Conservation (phyloP, 2,329 filamentous ascomycete genomes). For the Alternaria sp. region DNA sequence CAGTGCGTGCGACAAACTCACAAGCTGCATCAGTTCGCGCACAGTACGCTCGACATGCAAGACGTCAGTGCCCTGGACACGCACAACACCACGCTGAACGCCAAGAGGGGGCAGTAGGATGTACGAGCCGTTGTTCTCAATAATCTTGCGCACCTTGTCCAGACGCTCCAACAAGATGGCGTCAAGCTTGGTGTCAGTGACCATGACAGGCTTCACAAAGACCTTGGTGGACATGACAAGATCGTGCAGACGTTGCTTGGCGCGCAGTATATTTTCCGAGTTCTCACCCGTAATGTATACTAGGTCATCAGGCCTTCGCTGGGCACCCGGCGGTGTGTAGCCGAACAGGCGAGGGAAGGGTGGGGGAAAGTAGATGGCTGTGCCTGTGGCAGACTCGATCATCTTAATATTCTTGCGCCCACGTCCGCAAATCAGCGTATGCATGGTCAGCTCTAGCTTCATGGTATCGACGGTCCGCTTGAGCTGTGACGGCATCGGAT, state of each 20-base stretch:
- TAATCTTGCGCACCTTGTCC: slow-evolving; percentile 97
- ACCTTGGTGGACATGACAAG: slow-evolving; percentile 79
- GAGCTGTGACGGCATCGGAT: slow-evolving; percentile 61
- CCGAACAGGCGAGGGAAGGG: slow-evolving; percentile 92
- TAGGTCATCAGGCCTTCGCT: slow-evolving; percentile 83
- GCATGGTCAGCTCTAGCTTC: slow-evolving; percentile 84
- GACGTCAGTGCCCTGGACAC: slow-evolving; percentile 92
- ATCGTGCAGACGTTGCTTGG: slow-evolving; percentile 91
- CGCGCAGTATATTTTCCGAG: slow-evolving; percentile 82
- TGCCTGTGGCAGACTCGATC: slow-evolving; percentile 94
- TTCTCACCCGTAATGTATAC: slow-evolving; percentile 95
- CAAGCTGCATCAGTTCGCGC: slow-evolving; percentile 92
- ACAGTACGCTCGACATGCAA: slow-evolving; percentile 94
- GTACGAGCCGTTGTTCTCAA: slow-evolving; percentile 95
- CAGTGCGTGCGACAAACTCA: slow-evolving; percentile 56
- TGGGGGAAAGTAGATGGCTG: slow-evolving; percentile 97
- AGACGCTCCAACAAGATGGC: slow-evolving; percentile 89
- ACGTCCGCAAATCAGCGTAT: slow-evolving; percentile 91
- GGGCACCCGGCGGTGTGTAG: slow-evolving; percentile 84
- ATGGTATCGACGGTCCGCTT: slow-evolving; percentile 79
- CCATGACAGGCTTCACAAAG: slow-evolving; percentile 86
- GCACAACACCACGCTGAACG: slow-evolving; percentile 82
- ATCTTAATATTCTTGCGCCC: slow-evolving; percentile 97
- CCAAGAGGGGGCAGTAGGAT: slow-evolving; percentile 91
- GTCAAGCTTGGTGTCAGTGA: slow-evolving; percentile 92